Evolutionary conservation across 805 yeast species (phyloP).

Genomic region (Schwanniomyces occidentalis): DNA sequence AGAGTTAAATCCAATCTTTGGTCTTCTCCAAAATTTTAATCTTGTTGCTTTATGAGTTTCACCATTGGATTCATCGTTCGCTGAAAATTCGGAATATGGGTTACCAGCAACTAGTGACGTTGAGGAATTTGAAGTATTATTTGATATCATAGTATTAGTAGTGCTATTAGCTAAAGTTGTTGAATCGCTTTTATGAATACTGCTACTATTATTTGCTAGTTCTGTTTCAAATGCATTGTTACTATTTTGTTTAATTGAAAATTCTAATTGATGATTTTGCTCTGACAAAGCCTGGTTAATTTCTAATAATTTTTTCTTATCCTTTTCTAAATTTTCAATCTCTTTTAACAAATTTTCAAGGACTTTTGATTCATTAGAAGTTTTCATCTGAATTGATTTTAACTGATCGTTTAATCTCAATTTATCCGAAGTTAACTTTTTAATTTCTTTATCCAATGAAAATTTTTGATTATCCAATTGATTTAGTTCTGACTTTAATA

Average conservation of each 20-base stretch:
- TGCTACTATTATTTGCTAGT: conserved; percentile 1
- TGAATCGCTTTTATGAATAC: conserved; percentile 4
- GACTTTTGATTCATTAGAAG: conserved; percentile 40
- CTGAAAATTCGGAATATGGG: too few relatives aligned
- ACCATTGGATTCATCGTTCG: conserved; percentile 8
- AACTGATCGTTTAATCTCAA: conserved; percentile 19
- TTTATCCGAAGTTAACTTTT: conserved; percentile 29
- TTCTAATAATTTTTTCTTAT: conserved; percentile 45
- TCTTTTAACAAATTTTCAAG: conserved; percentile 50
- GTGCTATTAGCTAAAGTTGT: conserved; percentile 1
- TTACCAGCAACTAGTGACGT: conserved; percentile 11
- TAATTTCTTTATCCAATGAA: conserved; percentile 23
- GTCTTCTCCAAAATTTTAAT: conserved; percentile 46
- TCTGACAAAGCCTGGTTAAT: conserved; percentile 24
- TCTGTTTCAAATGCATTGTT: conserved; percentile 1
- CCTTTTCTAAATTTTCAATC: conserved; percentile 48
- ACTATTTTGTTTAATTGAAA: conserved; percentile 5
- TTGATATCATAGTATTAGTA: conserved; percentile 3
- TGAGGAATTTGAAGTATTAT: conserved; percentile 16
- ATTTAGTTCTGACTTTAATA: conserved; percentile 37
- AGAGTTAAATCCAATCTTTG: conserved; percentile 31
- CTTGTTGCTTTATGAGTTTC: conserved; percentile 44
- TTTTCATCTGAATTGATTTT: conserved; percentile 40
- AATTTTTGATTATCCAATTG: conserved; percentile 30
- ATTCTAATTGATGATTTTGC: conserved; percentile 14